Percentiles rank a stretch among this genome's conserved stretches.
Evolutionary conservation across 768 basidiomycete species (phyloP).

Genomic region (Mycena polygramma): DNA sequence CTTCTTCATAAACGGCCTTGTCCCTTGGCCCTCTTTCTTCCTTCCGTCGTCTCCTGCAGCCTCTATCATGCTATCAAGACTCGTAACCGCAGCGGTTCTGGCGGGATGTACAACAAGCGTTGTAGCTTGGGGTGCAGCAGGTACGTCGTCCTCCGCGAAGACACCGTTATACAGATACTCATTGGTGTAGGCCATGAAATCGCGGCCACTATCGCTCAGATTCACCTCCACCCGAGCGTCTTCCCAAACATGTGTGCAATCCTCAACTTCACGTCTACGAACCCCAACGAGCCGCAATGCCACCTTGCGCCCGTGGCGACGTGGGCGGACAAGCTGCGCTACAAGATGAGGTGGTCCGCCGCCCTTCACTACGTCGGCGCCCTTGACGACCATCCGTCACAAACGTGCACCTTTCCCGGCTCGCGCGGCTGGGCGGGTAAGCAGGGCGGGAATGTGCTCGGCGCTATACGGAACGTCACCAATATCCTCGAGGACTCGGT

Average conservation of each 20-base stretch:
- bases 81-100: conserved; percentile 7
- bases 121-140: conserved; percentile 59
- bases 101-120: conserved; percentile 35
- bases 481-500: conserved; percentile 60
- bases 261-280: conserved; percentile 63
- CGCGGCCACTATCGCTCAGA: conserved; percentile 94
- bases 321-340: conserved; percentile 87
- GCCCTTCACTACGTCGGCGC: conserved; percentile 84
- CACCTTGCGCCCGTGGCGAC: conserved; percentile 86
- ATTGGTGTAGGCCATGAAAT: conserved; percentile 83
- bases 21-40: not conserved
- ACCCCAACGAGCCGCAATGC: conserved; percentile 63
- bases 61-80: conserved; percentile 21
- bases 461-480: conserved; percentile 84
- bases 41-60: not conserved
- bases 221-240: conserved; percentile 84
- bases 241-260: conserved; percentile 77
- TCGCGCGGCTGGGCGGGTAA: conserved; percentile 77
- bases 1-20: not conserved
- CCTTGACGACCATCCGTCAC: conserved; percentile 80
- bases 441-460: conserved; percentile 74
- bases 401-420: conserved; percentile 85
- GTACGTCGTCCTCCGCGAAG: conserved; percentile 38
- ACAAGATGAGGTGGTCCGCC: conserved; percentile 77
- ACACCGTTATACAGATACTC: not conserved